phyloP scores from a whole-genome alignment of 345 rosid genomes.

The Eucalyptus polybractea region DNA sequence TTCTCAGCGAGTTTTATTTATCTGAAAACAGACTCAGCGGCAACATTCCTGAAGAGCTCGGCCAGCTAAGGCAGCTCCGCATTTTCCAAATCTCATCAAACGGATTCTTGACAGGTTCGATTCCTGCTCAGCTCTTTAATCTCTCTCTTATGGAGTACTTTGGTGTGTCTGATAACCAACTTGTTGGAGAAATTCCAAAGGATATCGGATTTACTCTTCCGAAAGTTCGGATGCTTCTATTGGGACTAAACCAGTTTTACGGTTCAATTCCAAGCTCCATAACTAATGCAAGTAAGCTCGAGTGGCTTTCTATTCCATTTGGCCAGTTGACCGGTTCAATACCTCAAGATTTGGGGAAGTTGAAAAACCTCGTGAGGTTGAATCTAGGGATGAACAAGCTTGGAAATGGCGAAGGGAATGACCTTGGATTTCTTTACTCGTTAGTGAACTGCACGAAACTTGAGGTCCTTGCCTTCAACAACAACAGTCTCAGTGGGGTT shows the following conservation, averaged over 20 bases:
- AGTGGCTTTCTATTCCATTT: not conserved
- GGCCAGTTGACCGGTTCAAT: constrained; percentile 3
- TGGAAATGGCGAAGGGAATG: constrained; percentile 3
- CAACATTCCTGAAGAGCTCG: constrained; percentile 2
- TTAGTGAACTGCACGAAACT: constrained; percentile 10
- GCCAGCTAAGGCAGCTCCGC: not conserved
- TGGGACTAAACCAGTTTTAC: not conserved
- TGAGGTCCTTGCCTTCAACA: constrained; percentile 2
- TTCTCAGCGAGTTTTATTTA: not conserved
- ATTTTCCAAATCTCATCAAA: constrained; percentile 4
- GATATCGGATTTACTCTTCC: constrained; percentile 4
- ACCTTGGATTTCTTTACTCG: constrained; percentile 5
- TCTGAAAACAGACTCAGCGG: constrained; percentile 9
- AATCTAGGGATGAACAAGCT: constrained; percentile 4
- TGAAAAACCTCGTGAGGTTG: not conserved
- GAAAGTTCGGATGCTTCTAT: not conserved
- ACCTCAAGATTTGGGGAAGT: constrained; percentile 8
- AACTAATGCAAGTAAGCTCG: constrained; percentile 1
- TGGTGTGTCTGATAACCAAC: not conserved
- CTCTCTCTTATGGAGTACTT: not conserved
- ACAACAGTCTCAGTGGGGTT: constrained; percentile 1
- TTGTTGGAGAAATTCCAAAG: constrained; percentile 1
- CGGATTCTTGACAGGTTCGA: not conserved
- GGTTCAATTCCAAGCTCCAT: constrained; percentile 11
- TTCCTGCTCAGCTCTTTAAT: constrained; percentile 9